Evolutionary conservation across 768 basidiomycete genomes (phyloP), one percentile per base, ranked within the genome.

Genomic region (Cystofilobasidium bisporidii): DNA sequence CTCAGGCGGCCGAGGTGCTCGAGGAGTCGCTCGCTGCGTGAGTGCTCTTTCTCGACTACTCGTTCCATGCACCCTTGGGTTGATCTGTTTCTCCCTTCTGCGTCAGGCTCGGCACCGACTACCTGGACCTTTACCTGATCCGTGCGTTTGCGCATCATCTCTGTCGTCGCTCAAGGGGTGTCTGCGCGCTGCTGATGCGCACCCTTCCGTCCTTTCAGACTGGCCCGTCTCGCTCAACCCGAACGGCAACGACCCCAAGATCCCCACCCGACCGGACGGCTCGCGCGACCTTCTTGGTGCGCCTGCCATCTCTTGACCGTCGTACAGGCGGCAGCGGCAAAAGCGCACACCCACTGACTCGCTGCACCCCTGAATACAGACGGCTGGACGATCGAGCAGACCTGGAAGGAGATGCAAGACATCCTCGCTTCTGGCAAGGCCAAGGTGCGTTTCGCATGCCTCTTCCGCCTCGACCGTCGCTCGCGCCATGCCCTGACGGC

Each of bases 21-120:
- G 81, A 86, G 67, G 77, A 77, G 33, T 86, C 87, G 22, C 81
- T 92, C 65, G 78, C 80, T 71, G 79, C 81, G 65, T n/a, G n/a
- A n/a, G n/a, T n/a, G n/a, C n/a, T n/a, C n/a, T n/a, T n/a, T n/a
- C n/a, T n/a, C n/a, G n/a, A n/a, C n/a, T n/a, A n/a, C n/a, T n/a
- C n/a, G n/a, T n/a, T n/a, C n/a, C n/a, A n/a, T n/a, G n/a, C n/a
- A n/a, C n/a, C n/a, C n/a, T n/a, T n/a, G n/a, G n/a, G n/a, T n/a
- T n/a, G n/a, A n/a, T n/a, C n/a, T n/a, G n/a, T n/a, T n/a, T n/a
- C n/a, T n/a, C n/a, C n/a, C n/a, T n/a, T n/a, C n/a, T n/a, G n/a
- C n/a, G n/a, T n/a, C n/a, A n/a, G n/a, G n/a, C 84, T 94, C 53
- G 84, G 83, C 41, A 86, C 85, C 0, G 80, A 83, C 59, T 92